Evolutionary conservation across 116 monocot genomes (phyloP), one percentile per base, ranked within the genome.

Genomic region (Cymodocea nodosa): DNA sequence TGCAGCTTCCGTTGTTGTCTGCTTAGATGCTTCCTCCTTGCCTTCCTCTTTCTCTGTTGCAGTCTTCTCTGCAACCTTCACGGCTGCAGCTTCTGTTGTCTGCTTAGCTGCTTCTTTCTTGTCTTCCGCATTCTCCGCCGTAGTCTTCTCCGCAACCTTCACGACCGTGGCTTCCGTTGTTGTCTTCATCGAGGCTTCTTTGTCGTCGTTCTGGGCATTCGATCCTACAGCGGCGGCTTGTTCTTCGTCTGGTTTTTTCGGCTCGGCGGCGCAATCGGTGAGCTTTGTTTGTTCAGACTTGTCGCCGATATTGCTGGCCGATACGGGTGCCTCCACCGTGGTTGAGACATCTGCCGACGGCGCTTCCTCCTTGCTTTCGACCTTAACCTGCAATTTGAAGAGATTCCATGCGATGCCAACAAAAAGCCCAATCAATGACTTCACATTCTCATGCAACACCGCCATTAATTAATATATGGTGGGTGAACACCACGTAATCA

Each of bases 321-420:
- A 2, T 20, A 16, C 37, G 6, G 64, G 64, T 44, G 44, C 44
- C 36, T 30, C 30, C 30, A 3, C 30, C 30, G 30, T 30, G 30
- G 49, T 40, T 8, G 64, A 64, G 20, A 64, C 5, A 23, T 49
- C 64, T 52, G 35, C 14, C 23, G 51, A 34, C 25, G 66, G 52
- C 51, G 30, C 30, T 30, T 67, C 53, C 34, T 66, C 52, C 22
- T 51, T n/a, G 9, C 8, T 53, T 24, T 25, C 52, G 23, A n/a
- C 34, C 36, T 52, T 67, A n/a, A n/a, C 66, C 66, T 67, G 40
- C 51, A 67, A n/a, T 11, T 64, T 44, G 15, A 1, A 30, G 30
- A 3, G 30, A 30, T 30, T 30, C 30, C 30, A 30, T 30, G n/a
- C n/a, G n/a, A n/a, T n/a, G n/a, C n/a, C n/a, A n/a, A n/a, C n/a